Evolutionary conservation across 208 protist species (phyloP).

Genomic region (Leishmania gerbilli): DNA sequence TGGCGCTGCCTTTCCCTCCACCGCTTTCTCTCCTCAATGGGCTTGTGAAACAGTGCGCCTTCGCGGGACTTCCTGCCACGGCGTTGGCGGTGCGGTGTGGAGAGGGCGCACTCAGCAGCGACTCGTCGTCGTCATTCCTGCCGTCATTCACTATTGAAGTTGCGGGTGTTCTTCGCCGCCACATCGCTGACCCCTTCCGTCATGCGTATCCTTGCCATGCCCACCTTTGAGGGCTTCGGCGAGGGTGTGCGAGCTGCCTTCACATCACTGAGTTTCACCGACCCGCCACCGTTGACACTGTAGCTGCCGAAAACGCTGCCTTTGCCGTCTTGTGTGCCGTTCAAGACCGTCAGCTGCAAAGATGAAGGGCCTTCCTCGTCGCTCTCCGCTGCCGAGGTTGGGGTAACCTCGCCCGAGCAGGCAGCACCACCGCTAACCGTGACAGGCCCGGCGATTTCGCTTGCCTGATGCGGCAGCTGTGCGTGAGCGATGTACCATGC

Average conservation of each 20-base stretch:
- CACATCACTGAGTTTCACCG: background rate
- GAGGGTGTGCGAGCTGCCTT: background rate
- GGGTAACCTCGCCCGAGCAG: background rate
- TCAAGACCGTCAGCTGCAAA: background rate
- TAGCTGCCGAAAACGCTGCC: background rate
- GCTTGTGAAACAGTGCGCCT: too few relatives aligned
- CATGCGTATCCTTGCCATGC: too few relatives aligned
- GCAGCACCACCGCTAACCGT: background rate
- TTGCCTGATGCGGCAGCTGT: background rate
- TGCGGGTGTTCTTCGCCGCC: background rate
- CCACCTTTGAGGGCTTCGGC: background rate
- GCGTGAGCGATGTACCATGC: constrained; percentile 66
- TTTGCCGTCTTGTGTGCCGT: background rate
- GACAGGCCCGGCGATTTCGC: too few relatives aligned
- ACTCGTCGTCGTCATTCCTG: background rate
- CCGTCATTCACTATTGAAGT: background rate
- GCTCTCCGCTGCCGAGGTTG: background rate
- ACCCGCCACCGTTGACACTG: background rate
- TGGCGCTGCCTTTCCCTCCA: too few relatives aligned
- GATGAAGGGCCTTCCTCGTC: background rate
- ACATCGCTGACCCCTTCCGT: background rate
- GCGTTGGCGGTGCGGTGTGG: background rate
- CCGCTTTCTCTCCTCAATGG: too few relatives aligned
- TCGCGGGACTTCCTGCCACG: background rate
- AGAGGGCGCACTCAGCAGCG: background rate